Percentiles rank a stretch among this genome's conserved stretches.
Conservation (phyloP, 78 protist genomes). For the Chrysochromulina tobinii region DNA sequence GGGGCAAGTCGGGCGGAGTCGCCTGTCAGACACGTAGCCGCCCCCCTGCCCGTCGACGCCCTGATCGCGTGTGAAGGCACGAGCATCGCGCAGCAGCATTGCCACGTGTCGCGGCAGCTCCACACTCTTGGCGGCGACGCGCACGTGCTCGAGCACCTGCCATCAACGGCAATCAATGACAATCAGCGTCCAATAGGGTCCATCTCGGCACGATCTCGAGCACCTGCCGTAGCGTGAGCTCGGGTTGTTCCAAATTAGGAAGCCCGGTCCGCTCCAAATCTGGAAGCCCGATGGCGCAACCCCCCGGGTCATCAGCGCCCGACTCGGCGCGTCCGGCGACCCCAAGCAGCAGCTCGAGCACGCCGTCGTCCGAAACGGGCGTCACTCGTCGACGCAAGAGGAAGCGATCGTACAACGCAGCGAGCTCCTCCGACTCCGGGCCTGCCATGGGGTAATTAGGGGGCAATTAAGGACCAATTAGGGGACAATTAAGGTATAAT, state of each 20-base stretch:
- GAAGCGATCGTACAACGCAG: constrained; percentile 40
- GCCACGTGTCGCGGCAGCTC: background rate
- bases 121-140: background rate
- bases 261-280: too few species aligned
- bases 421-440: constrained; percentile 30
- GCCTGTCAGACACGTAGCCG: background rate
- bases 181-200: too few species aligned
- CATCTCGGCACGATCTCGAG: too few species aligned
- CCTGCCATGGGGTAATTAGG: too few species aligned
- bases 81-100: constrained; percentile 5
- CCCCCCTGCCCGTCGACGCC: background rate
- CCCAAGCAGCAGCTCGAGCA: background rate
- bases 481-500: too few species aligned
- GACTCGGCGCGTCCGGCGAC: background rate
- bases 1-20: background rate
- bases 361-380: constrained; percentile 24
- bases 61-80: background rate
- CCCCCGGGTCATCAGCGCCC: background rate
- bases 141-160: background rate
- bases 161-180: background rate
- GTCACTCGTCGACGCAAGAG: background rate
- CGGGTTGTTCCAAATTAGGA: too few species aligned
- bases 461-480: too few species aligned
- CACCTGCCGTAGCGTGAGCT: too few species aligned
- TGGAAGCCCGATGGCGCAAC: background rate